Evolutionary conservation across 164 flowering plant species (phyloP).

Genomic region (Liquidambar formosana): DNA sequence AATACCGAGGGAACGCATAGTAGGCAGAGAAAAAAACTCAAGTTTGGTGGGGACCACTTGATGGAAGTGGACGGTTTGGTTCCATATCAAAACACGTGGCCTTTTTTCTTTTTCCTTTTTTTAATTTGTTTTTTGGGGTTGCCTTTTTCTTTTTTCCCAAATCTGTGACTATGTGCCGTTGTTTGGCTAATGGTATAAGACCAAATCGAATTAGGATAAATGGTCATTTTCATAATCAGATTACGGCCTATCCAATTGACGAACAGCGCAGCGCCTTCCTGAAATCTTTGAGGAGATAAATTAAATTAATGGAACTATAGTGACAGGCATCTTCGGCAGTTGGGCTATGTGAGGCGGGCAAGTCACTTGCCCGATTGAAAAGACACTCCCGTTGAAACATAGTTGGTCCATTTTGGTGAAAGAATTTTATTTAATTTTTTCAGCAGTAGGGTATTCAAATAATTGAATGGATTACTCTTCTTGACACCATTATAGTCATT

Average conservation of each 20-base stretch:
- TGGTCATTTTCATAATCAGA: background rate
- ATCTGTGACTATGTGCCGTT: background rate
- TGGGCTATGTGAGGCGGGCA: background rate
- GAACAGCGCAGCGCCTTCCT: background rate
- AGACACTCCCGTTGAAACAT: no score
- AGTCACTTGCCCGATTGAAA: background rate
- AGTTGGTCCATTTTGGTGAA: no score
- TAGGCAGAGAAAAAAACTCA: no score
- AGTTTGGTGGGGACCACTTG: no score
- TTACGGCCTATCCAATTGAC: background rate
- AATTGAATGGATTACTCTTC: no score
- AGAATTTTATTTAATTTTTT: no score
- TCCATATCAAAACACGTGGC: no score
- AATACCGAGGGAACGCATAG: background rate
- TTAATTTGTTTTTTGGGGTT: no score
- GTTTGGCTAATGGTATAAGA: no score
- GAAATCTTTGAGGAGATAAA: conserved; percentile 3
- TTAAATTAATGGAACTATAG: conserved; percentile 3
- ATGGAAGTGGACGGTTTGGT: conserved; percentile 10
- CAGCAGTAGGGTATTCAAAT: no score
- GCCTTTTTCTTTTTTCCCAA: background rate
- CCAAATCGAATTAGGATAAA: background rate
- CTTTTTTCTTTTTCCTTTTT: no score
- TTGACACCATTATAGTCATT: no score
- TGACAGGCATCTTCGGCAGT: background rate